Evolutionary conservation across 345 rosid genomes (phyloP).

Genomic region (Eutrema heterophyllum): DNA sequence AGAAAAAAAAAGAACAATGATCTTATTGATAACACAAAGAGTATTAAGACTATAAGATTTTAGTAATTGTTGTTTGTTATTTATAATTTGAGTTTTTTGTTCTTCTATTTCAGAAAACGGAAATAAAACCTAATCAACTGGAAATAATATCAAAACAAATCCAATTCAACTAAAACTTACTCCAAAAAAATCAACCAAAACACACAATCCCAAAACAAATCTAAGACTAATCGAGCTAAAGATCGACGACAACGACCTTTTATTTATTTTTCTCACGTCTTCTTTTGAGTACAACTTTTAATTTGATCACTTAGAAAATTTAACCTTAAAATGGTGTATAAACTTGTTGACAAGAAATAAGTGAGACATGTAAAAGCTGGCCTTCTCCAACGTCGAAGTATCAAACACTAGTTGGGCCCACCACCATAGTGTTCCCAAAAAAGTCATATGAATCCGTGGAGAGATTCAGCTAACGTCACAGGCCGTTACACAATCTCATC

Average conservation of each 20-base stretch:
- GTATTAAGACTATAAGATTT: neutral
- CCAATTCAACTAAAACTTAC: neutral
- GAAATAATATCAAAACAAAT: neutral
- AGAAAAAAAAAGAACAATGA: neutral
- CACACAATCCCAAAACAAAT: neutral
- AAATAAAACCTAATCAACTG: neutral
- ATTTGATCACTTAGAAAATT: neutral
- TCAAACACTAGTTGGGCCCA: slow-evolving; percentile 9
- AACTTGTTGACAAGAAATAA: neutral
- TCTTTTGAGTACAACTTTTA: neutral
- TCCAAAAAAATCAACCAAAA: neutral
- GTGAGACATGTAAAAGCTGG: neutral
- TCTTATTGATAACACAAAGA: neutral
- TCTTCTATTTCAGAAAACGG: neutral
- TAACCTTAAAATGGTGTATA: neutral
- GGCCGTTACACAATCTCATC: neutral
- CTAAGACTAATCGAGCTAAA: neutral
- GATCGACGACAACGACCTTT: neutral
- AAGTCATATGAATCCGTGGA: slow-evolving; percentile 16
- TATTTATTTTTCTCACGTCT: neutral
- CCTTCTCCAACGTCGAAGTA: slow-evolving; percentile 9
- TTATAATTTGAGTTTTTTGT: neutral
- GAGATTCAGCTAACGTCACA: slow-evolving; percentile 16
- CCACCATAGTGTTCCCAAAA: neutral
- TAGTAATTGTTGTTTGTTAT: neutral